Conservation (phyloP, 805 yeast genomes). For the Kuraishia hungarica region DNA sequence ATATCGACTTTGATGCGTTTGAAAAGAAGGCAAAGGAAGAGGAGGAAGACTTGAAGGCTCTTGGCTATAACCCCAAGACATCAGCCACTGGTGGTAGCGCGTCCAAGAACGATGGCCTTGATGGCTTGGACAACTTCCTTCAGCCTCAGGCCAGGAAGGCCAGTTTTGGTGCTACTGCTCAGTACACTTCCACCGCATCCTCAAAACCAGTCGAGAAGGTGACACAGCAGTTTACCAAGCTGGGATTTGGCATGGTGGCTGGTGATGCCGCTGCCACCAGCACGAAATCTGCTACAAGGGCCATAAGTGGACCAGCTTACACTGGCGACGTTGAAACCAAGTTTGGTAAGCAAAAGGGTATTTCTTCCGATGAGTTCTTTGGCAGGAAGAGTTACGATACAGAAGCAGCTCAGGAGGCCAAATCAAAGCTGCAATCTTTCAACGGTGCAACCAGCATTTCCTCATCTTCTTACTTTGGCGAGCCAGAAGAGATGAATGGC, state of each 20-base stretch:
- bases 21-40: slow-evolving; percentile 79
- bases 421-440: slow-evolving; percentile 69
- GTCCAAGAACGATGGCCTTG: neutral
- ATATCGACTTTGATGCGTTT: slow-evolving; percentile 49
- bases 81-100: slow-evolving; percentile 2
- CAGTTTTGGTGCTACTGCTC: slow-evolving; percentile 7
- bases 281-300: neutral
- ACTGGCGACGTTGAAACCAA: slow-evolving; percentile 70
- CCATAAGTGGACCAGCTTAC: slow-evolving; percentile 42
- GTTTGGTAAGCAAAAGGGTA: slow-evolving; percentile 86
- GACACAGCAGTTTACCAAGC: slow-evolving; percentile 66
- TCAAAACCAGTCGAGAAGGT: slow-evolving; percentile 31
- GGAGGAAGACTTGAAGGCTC: slow-evolving; percentile 53
- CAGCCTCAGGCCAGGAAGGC: slow-evolving; percentile 5
- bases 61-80: slow-evolving; percentile 41
- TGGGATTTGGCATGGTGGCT: slow-evolving; percentile 86
- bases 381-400: slow-evolving; percentile 84
- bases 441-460: slow-evolving; percentile 87
- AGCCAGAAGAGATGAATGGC: slow-evolving; percentile 57
- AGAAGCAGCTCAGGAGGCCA: slow-evolving; percentile 71
- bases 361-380: slow-evolving; percentile 91
- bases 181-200: slow-evolving; percentile 7
- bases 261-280: slow-evolving; percentile 35
- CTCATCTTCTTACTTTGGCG: slow-evolving; percentile 88
- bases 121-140: slow-evolving; percentile 8